Percentiles rank a stretch among this genome's conserved stretches.
Evolutionary conservation across 331 rosid species (phyloP).

Genomic region (Cucumis variabilis): DNA sequence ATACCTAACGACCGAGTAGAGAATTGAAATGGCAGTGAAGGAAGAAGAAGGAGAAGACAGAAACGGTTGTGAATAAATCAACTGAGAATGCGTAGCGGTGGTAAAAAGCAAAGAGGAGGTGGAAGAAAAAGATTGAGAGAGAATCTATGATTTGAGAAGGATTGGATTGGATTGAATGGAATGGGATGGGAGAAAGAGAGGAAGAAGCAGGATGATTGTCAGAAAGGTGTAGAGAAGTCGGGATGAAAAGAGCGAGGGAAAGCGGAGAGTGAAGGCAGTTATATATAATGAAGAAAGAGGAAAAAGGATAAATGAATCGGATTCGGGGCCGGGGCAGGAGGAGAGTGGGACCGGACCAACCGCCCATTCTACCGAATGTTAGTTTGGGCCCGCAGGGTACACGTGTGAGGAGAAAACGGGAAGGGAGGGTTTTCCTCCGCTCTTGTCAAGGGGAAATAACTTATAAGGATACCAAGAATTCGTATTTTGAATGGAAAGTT

Average conservation of each 20-base stretch:
- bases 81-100: background rate
- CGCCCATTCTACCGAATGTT: constrained; percentile 21
- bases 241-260: constrained; percentile 22
- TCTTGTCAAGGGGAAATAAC: background rate
- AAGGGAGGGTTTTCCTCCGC: background rate
- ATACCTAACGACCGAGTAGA: constrained; percentile 25
- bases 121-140: background rate
- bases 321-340: constrained; percentile 4
- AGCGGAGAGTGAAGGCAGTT: background rate
- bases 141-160: background rate
- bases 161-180: no score
- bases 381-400: background rate
- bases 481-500: background rate
- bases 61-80: background rate
- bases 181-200: background rate
- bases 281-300: constrained; percentile 21
- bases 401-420: background rate
- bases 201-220: background rate
- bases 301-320: background rate
- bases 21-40: background rate
- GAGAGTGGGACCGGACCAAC: constrained; percentile 32
- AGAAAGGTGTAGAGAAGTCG: constrained; percentile 30
- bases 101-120: background rate
- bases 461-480: background rate
- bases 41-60: constrained; percentile 10